Percentiles rank a stretch among this genome's conserved stretches.
Evolutionary conservation across 768 basidiomycete genomes (phyloP).

Genomic region (Amanita molliuscula): DNA sequence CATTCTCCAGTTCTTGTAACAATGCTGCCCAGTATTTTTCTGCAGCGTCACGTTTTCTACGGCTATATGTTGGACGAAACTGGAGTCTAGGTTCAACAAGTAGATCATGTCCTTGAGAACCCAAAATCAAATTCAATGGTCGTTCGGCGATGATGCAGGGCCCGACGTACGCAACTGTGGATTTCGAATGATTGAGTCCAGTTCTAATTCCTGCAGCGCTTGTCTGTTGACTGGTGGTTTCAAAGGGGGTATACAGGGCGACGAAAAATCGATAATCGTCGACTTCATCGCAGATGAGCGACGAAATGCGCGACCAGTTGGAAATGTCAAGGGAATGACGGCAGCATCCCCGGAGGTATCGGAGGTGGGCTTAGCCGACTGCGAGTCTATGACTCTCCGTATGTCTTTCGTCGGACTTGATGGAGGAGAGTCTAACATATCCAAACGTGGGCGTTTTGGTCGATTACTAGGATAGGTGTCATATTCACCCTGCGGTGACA

Average conservation of each 20-base stretch:
- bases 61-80: constrained; percentile 68
- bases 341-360: constrained; percentile 29
- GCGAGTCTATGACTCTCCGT: constrained; percentile 12
- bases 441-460: constrained; percentile 31
- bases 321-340: constrained; percentile 19
- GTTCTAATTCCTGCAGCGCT: constrained; percentile 77
- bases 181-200: constrained; percentile 78
- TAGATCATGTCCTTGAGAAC: constrained; percentile 66
- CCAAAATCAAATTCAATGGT: constrained; percentile 9
- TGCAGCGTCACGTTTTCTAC: constrained; percentile 58
- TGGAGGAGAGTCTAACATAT: constrained; percentile 20
- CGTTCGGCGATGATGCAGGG: constrained; percentile 7
- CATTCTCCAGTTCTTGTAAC: constrained; percentile 62
- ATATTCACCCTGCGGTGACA: constrained; percentile 17
- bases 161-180: constrained; percentile 75
- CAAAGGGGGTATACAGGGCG: constrained; percentile 54
- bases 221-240: constrained; percentile 74
- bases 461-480: constrained; percentile 12
- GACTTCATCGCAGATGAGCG: constrained; percentile 4
- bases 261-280: constrained; percentile 24
- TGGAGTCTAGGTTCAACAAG: constrained; percentile 81
- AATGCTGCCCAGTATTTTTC: constrained; percentile 86
- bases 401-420: constrained; percentile 10
- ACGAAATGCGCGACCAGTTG: constrained; percentile 31
- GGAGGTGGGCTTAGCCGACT: constrained; percentile 15